phyloP scores from a whole-genome alignment of 192 early-diverging fungal genomes.

The Entophlyctis luteolus region DNA sequence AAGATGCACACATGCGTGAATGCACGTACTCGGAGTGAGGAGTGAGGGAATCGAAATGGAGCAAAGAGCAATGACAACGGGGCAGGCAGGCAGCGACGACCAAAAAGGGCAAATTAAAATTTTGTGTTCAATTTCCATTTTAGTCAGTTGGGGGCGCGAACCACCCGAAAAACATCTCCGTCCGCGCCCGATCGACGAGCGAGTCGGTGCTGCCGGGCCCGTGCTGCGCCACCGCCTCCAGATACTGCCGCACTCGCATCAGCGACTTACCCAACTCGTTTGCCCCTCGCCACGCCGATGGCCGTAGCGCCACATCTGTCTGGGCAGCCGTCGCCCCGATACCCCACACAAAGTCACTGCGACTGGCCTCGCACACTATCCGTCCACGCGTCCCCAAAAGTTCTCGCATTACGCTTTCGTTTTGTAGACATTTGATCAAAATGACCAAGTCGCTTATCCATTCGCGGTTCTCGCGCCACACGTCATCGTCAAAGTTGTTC shows the following conservation, averaged over 20 bases:
- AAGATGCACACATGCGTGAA: too few species aligned
- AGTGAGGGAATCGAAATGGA: too few species aligned
- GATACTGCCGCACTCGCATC: not conserved
- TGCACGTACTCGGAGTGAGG: too few species aligned
- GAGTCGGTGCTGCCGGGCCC: too few species aligned
- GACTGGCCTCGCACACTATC: not conserved
- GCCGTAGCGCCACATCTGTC: not conserved
- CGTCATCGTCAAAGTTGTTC: not conserved
- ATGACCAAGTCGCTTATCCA: constrained; percentile 6
- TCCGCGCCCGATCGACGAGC: too few species aligned
- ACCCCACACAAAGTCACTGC: not conserved
- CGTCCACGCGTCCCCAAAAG: not conserved
- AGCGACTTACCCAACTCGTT: not conserved
- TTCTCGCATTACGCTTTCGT: not conserved
- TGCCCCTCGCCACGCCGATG: not conserved
- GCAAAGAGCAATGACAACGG: too few species aligned
- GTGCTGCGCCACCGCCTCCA: too few species aligned
- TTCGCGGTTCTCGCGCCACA: not conserved
- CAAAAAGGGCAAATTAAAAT: too few species aligned
- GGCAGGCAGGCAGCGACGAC: too few species aligned
- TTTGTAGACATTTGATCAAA: not conserved
- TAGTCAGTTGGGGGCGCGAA: too few species aligned
- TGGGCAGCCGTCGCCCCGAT: not conserved
- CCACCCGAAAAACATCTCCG: too few species aligned
- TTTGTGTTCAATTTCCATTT: too few species aligned